Conservation (phyloP, 2,329 filamentous ascomycete species). For the Xylariaceae sp. region DNA sequence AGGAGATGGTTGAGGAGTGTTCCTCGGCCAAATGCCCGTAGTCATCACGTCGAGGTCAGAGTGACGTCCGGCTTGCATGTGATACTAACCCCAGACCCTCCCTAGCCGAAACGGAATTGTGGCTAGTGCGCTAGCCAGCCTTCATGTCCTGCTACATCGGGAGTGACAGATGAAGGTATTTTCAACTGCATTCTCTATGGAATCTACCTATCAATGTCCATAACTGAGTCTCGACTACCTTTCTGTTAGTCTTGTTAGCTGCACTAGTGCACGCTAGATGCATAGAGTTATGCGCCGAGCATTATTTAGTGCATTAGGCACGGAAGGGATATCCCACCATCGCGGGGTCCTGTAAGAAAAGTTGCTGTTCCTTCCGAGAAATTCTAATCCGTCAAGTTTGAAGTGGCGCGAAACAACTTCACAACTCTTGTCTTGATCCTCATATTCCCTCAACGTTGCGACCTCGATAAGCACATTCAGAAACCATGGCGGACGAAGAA, state of each 20-base stretch:
- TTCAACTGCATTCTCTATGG: no score
- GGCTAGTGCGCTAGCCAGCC: conserved; percentile 3
- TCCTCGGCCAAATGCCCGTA: conserved; percentile 26
- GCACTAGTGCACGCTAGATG: no score
- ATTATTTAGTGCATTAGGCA: not conserved
- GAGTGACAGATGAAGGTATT: not conserved
- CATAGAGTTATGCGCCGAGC: not conserved
- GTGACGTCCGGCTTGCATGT: conserved; percentile 31
- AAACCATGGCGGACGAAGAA: conserved; percentile 50
- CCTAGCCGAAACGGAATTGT: conserved; percentile 1
- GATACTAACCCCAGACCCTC: conserved; percentile 19
- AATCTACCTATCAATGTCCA: no score
- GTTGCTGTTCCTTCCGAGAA: not conserved
- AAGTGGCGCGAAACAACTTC: no score
- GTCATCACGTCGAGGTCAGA: conserved; percentile 11
- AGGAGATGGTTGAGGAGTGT: conserved; percentile 4
- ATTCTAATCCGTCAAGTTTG: not conserved
- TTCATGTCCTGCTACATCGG: not conserved
- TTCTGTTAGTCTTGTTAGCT: no score
- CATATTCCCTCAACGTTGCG: not conserved
- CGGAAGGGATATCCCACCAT: not conserved
- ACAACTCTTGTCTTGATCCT: no score
- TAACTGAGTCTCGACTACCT: no score
- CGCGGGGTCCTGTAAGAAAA: not conserved
- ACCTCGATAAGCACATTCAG: not conserved